Evolutionary conservation across 495 filamentous ascomycete genomes (phyloP).

Genomic region (Aspergillus coremiiformis): DNA sequence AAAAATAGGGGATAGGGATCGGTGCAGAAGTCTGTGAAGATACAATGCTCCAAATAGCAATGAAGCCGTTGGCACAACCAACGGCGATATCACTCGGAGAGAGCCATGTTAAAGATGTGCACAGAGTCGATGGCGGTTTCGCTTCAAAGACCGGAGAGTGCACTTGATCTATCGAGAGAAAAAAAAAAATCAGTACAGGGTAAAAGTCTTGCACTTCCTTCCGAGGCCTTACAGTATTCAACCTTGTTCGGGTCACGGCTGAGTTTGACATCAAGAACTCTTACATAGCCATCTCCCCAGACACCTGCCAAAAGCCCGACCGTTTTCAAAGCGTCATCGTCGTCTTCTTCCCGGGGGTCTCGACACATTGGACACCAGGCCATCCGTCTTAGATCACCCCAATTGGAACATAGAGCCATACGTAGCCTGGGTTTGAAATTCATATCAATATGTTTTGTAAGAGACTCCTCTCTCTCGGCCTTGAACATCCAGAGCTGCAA

Average conservation of each 20-base stretch:
- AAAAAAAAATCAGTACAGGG: not conserved
- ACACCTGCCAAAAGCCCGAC: constrained; percentile 57
- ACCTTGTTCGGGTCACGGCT: constrained; percentile 23
- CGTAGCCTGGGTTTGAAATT: constrained; percentile 31
- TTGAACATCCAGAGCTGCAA: constrained; percentile 56
- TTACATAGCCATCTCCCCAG: constrained; percentile 54
- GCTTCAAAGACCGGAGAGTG: constrained; percentile 48
- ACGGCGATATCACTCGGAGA: constrained; percentile 53
- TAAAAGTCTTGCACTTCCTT: not conserved
- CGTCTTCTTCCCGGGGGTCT: constrained; percentile 27
- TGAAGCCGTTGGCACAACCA: constrained; percentile 54
- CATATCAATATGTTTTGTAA: constrained; percentile 34
- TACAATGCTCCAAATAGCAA: constrained; percentile 51
- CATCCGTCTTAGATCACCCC: constrained; percentile 53
- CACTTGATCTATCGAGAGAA: constrained; percentile 34
- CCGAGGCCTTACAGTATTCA: constrained; percentile 31
- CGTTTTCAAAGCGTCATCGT: constrained; percentile 21
- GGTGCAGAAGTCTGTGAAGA: constrained; percentile 14
- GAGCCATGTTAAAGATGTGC: constrained; percentile 56
- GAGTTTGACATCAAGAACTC: constrained; percentile 50
- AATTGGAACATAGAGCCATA: constrained; percentile 53
- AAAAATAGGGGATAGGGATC: constrained; percentile 44
- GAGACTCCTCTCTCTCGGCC: constrained; percentile 20
- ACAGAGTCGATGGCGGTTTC: constrained; percentile 42
- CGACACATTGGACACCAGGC: constrained; percentile 55